These are phyloP conservation scores for Pseudisothecium myosuroides DNA, from an alignment of 225 moss, liverwort and hornwort genomes.

Conservation along the genomic window DNA sequence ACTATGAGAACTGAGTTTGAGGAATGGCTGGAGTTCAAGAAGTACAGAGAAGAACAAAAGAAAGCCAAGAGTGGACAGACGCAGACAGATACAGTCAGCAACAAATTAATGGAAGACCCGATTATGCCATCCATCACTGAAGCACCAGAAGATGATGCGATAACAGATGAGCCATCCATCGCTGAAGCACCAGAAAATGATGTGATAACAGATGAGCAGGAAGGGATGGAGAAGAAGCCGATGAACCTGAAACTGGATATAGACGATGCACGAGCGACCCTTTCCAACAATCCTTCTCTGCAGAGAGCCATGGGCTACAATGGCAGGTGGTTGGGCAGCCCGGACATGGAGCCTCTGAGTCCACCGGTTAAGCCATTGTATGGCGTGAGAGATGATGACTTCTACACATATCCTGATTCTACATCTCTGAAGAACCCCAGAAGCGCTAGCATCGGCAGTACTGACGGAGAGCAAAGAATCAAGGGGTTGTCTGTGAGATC, in stretches of 20 bases:
- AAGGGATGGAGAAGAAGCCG: neutral
- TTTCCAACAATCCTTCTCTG: neutral
- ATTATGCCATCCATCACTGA: neutral
- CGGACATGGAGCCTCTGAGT: constrained; percentile 11
- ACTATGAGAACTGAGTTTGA: constrained; percentile 13
- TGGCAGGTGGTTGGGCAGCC: constrained; percentile 12
- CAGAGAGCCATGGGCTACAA: neutral
- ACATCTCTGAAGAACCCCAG: neutral
- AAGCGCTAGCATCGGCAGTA: neutral
- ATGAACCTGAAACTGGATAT: constrained; percentile 7
- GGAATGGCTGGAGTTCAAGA: constrained; percentile 40
- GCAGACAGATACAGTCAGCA: neutral
- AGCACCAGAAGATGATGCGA: neutral
- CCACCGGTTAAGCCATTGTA: neutral
- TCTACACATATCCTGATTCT: neutral
- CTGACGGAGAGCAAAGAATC: neutral
- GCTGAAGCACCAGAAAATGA: neutral
- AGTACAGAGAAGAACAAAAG: constrained; percentile 7
- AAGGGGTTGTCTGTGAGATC: constrained; percentile 19
- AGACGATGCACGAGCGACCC: neutral
- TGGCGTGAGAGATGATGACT: neutral
- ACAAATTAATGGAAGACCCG: neutral
- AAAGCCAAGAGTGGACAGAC: neutral
- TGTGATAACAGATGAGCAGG: neutral
- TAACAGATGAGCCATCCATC: neutral